phyloP scores from a whole-genome alignment of 306 rosid species.

The Comarum palustre region DNA sequence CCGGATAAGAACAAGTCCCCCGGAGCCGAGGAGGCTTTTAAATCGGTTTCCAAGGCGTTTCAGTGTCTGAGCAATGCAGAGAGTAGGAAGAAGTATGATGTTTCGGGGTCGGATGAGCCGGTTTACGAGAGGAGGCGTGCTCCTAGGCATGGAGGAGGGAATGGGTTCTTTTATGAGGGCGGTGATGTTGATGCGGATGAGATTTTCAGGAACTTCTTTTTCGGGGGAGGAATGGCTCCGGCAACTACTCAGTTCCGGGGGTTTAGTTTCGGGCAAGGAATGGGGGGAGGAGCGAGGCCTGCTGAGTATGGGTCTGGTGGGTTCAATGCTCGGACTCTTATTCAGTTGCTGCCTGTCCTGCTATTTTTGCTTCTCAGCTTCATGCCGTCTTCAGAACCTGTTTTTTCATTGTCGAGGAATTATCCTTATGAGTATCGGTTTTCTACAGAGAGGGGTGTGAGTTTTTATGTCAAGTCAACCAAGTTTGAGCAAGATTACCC shows the following conservation, averaged over 20 bases:
- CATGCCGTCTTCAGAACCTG: conserved; percentile 78
- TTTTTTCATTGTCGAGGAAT: conserved; percentile 50
- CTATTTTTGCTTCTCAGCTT: conserved; percentile 63
- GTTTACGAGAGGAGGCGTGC: conserved; percentile 64
- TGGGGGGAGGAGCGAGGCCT: conserved; percentile 52
- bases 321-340: conserved; percentile 48
- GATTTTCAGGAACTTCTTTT: conserved; percentile 86
- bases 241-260: conserved; percentile 64
- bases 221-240: conserved; percentile 87
- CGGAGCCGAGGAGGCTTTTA: conserved; percentile 88
- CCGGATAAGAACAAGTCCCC: conserved; percentile 95
- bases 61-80: conserved; percentile 82
- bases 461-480: conserved; percentile 71
- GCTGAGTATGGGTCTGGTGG: conserved; percentile 67
- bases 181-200: conserved; percentile 85
- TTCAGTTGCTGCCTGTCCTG: conserved; percentile 73
- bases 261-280: conserved; percentile 69
- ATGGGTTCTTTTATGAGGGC: conserved; percentile 62
- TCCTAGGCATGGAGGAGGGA: conserved; percentile 34
- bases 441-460: conserved; percentile 66
- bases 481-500: conserved; percentile 73
- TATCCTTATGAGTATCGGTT: conserved; percentile 65
- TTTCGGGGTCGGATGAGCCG: conserved; percentile 66
- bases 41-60: conserved; percentile 84
- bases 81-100: conserved; percentile 60